Base-by-base conservation (phyloP, 139 green algal genomes). In the Picochlorum sp. region DNA sequence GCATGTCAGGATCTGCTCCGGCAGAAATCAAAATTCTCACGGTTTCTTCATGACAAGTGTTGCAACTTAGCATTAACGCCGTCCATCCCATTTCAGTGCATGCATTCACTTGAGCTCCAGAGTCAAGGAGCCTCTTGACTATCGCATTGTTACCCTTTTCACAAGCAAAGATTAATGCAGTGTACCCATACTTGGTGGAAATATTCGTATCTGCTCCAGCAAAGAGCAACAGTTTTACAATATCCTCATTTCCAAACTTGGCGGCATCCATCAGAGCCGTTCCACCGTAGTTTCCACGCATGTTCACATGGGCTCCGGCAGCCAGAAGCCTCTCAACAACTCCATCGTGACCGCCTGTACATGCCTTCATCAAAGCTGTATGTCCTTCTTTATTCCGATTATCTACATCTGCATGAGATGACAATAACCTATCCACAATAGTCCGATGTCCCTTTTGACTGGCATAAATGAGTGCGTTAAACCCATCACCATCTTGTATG, bases 261-360 rank as follows among this genome's bases (percentile, higher is more conserved):
- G 35, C 35, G 12, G 35, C 35, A 41, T 41, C 10, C 35, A 41
- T 41, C 12, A 41, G 12, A n/a, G 35, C 35, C 9, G 35, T 41
- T 12, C 35, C 9, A 9, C 35, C 35, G 12, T 41, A 9, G 9
- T 12, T 12, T n/a, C 35, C 10, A 41, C 9, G 47, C 12, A 39
- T 9, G 20, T 58, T 58, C 12, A 58, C 50, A 47, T 72, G 47
- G 49, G 61, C 67, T 31, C 51, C 57, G 25, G n/a, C 62, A 16
- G 14, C 57, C 6, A 58, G 6, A 18, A 58, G 16, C 16, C 13
- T 18, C 9, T 41, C 10, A 41, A 41, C 35, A n/a, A 41, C 35
- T n/a, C 12, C 10, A 9, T 41, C 12, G 35, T 41, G 35, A 9
- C 35, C 35, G 9, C 12, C 12, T 41, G 35, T 41, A n/a, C 10